Evolutionary conservation across 208 protist species (phyloP).

Genomic region (Trichomonas tenax): DNA sequence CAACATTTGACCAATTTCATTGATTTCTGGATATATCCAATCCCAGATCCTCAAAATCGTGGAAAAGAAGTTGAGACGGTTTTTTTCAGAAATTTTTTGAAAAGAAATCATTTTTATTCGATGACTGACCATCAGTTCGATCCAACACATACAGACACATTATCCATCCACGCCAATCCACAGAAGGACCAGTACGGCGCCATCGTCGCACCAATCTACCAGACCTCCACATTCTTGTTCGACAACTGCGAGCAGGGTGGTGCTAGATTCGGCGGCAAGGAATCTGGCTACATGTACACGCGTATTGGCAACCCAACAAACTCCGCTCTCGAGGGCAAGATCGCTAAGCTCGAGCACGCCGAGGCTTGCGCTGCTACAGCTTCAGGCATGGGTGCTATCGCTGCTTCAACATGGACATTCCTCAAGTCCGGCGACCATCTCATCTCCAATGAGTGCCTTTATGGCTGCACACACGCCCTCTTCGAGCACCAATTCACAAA

Average conservation of each 20-base stretch:
- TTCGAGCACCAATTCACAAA: not conserved
- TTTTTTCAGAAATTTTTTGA: too few relatives aligned
- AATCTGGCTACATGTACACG: slow-evolving; percentile 35
- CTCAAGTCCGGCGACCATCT: not conserved
- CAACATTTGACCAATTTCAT: too few relatives aligned
- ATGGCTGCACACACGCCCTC: slow-evolving; percentile 1
- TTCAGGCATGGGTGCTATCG: not conserved
- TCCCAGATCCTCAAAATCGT: too few relatives aligned
- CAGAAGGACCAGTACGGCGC: not conserved
- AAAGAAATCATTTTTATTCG: too few relatives aligned
- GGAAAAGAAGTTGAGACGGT: too few relatives aligned
- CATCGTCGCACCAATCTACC: not conserved
- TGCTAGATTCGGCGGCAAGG: not conserved
- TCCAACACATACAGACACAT: not conserved
- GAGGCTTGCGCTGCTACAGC: not conserved
- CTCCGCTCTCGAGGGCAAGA: slow-evolving; percentile 16
- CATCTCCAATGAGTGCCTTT: not conserved
- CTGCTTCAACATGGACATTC: not conserved
- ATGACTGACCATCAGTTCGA: not conserved
- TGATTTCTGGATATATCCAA: too few relatives aligned
- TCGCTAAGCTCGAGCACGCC: slow-evolving; percentile 29
- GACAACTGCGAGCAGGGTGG: not conserved
- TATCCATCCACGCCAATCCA: not conserved
- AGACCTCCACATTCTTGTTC: not conserved
- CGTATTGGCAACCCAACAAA: slow-evolving; percentile 38